Evolutionary conservation across 2,329 filamentous ascomycete genomes (phyloP).

Genomic region (Chrysosphaeria jannelii): DNA sequence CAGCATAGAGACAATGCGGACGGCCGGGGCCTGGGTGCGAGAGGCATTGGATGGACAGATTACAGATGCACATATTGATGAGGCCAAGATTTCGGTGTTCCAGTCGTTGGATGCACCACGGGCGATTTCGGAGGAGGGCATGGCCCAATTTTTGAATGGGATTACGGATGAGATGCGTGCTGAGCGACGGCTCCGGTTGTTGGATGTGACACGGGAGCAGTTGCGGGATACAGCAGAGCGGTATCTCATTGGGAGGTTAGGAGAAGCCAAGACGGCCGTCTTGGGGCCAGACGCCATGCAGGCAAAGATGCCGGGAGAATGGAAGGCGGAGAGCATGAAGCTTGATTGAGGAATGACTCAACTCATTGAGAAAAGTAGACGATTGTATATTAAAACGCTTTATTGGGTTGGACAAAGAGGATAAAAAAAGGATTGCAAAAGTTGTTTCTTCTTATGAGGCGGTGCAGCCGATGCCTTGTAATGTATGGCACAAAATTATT

Average conservation of each 20-base stretch:
- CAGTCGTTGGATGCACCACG: constrained; percentile 71
- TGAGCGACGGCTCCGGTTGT: constrained; percentile 46
- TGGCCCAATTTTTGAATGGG: constrained; percentile 58
- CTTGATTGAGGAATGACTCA: too few species aligned
- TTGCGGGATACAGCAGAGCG: constrained; percentile 56
- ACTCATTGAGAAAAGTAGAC: too few species aligned
- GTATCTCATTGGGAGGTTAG: constrained; percentile 41
- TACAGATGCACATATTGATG: constrained; percentile 64
- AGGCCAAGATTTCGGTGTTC: constrained; percentile 88
- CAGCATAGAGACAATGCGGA: constrained; percentile 56
- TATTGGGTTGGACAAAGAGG: too few species aligned
- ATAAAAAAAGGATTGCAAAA: too few species aligned
- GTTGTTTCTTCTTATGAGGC: too few species aligned
- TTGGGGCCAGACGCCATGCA: too few species aligned
- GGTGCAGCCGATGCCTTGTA: too few species aligned
- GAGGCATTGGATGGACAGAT: constrained; percentile 44
- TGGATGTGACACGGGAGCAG: constrained; percentile 60
- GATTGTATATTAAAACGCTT: too few species aligned
- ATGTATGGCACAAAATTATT: too few species aligned
- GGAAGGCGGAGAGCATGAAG: too few species aligned
- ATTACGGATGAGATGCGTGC: constrained; percentile 78
- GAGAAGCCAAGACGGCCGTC: too few species aligned
- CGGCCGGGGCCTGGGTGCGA: constrained; percentile 55
- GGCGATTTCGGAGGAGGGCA: constrained; percentile 65
- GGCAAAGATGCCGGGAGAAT: too few species aligned